A percentile compares a stretch with the other conserved stretches of the same genome.
Conservation (phyloP, 2,329 filamentous ascomycete genomes). For the Paraconiothyrium brasiliense region DNA sequence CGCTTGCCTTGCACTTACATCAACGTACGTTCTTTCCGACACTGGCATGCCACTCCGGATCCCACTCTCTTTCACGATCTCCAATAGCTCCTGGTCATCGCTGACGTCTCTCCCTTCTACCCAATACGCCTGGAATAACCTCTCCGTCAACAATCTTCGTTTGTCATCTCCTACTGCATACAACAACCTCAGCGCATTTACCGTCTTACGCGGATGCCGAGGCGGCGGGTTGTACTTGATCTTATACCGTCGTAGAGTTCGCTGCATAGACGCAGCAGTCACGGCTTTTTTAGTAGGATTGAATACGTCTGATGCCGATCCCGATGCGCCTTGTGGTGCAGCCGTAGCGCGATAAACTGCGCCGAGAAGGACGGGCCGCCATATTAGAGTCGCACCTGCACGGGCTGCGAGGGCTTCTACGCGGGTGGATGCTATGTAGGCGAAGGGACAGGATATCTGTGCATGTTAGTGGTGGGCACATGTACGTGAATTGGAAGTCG, state of each 20-base stretch:
- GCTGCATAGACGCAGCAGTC: constrained; percentile 36
- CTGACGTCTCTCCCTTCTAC: constrained; percentile 41
- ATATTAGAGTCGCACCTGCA: constrained; percentile 35
- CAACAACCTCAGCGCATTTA: constrained; percentile 43
- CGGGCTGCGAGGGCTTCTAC: constrained; percentile 41
- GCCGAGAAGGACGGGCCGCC: constrained; percentile 44
- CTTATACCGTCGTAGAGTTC: constrained; percentile 41
- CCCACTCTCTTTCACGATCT: constrained; percentile 36
- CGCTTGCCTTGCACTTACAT: constrained; percentile 32
- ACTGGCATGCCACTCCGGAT: constrained; percentile 25
- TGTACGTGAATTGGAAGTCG: background rate
- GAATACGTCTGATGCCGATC: constrained; percentile 47
- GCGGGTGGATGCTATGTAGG: constrained; percentile 50
- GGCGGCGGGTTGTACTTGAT: constrained; percentile 44
- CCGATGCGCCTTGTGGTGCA: constrained; percentile 47
- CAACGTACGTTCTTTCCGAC: constrained; percentile 23
- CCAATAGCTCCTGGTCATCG: constrained; percentile 31
- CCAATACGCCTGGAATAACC: constrained; percentile 46
- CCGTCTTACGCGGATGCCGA: constrained; percentile 44
- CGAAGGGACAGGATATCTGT: constrained; percentile 48
- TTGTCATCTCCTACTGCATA: constrained; percentile 33
- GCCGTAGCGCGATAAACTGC: constrained; percentile 48
- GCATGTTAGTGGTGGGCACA: background rate
- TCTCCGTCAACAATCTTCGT: constrained; percentile 31
- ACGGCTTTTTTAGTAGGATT: constrained; percentile 47